phyloP scores from a whole-genome alignment of 108 stramenopile species.

The Heterococcus sp. region DNA sequence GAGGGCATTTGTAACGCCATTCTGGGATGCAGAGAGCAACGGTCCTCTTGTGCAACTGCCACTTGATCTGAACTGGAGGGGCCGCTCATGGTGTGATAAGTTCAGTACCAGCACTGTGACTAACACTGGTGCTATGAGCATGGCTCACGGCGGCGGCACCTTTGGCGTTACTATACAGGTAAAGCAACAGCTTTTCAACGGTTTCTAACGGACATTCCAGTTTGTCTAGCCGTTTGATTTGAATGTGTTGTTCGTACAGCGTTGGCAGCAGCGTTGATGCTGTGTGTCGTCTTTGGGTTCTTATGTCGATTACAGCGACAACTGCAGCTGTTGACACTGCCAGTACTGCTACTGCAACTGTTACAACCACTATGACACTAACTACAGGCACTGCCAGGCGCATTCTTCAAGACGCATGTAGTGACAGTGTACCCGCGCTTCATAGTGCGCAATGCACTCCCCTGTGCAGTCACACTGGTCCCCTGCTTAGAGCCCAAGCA shows the following conservation, averaged over 20 bases:
- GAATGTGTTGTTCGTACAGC: too few relatives aligned
- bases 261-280: too few relatives aligned
- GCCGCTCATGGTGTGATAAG: constrained; percentile 20
- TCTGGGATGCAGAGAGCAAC: constrained; percentile 21
- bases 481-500: too few relatives aligned
- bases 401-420: constrained; percentile 33
- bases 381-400: constrained; percentile 32
- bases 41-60: constrained; percentile 25
- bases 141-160: constrained; percentile 14
- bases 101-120: constrained; percentile 38
- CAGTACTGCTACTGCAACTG: too few relatives aligned
- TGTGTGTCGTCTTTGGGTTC: too few relatives aligned
- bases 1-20: constrained; percentile 12
- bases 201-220: too few relatives aligned
- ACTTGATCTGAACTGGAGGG: constrained; percentile 17
- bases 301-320: too few relatives aligned
- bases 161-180: constrained; percentile 29
- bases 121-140: constrained; percentile 20
- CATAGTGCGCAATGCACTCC: constrained; percentile 28
- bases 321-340: too few relatives aligned
- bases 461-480: too few relatives aligned
- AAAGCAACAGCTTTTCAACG: too few relatives aligned
- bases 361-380: too few relatives aligned
- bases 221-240: too few relatives aligned
- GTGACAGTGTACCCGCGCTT: constrained; percentile 42